A percentile compares a stretch with the other conserved stretches of the same genome.
phyloP scores from a whole-genome alignment of 768 basidiomycete genomes.

The Lactifluus rugatus region DNA sequence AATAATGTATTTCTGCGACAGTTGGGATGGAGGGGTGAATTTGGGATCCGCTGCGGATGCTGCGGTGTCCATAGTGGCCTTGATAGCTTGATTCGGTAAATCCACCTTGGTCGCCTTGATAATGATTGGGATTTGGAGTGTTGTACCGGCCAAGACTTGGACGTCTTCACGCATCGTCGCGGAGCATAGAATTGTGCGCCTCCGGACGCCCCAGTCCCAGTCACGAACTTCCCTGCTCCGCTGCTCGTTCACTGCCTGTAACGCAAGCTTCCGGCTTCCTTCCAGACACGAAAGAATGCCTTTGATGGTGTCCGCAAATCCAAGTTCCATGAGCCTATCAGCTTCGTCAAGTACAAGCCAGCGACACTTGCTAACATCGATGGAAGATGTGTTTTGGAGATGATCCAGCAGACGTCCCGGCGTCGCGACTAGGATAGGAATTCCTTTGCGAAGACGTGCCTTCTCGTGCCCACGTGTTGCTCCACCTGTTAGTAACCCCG shows the following conservation, averaged over 20 bases:
- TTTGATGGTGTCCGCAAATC: slow-evolving; percentile 91
- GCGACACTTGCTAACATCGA: slow-evolving; percentile 86
- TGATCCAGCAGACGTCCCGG: slow-evolving; percentile 95
- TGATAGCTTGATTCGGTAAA: slow-evolving; percentile 22
- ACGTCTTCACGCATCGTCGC: slow-evolving; percentile 95
- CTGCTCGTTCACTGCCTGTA: slow-evolving; percentile 54
- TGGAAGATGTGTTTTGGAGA: slow-evolving; percentile 87
- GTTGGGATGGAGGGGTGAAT: slow-evolving; percentile 90
- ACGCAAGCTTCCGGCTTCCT: slow-evolving; percentile 65
- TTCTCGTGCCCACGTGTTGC: slow-evolving; percentile 93
- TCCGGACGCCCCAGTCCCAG: slow-evolving; percentile 71
- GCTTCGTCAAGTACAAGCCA: slow-evolving; percentile 98
- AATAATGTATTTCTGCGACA: slow-evolving; percentile 82
- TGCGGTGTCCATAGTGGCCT: slow-evolving; percentile 17
- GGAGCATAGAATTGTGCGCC: slow-evolving; percentile 89
- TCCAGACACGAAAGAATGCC: slow-evolving; percentile 85
- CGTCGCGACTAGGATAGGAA: slow-evolving; percentile 92
- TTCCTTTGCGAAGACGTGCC: slow-evolving; percentile 84
- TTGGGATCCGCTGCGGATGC: slow-evolving; percentile 34
- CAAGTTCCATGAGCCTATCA: slow-evolving; percentile 94
- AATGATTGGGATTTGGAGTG: slow-evolving; percentile 70
- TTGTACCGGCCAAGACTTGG: slow-evolving; percentile 80
- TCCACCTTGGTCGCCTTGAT: slow-evolving; percentile 63
- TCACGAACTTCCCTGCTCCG: slow-evolving; percentile 66
- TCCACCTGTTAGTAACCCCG: slow-evolving; percentile 90